Base-by-base conservation (phyloP, 2,329 filamentous ascomycete species). In the Elsinoe ampelina region DNA sequence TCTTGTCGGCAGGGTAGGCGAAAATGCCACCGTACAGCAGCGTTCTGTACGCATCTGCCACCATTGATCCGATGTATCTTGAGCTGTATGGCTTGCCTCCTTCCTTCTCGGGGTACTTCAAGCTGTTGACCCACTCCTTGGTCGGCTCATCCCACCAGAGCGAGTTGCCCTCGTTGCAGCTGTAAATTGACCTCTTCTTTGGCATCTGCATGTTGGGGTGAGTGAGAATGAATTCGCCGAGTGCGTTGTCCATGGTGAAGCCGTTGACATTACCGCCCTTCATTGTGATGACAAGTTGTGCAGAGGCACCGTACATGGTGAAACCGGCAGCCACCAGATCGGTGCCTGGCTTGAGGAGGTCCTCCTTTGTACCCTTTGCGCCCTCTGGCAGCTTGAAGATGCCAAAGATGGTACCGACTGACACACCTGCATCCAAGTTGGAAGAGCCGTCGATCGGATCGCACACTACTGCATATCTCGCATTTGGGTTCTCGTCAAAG, bases 301-400 rank as follows among this genome's bases (percentile, higher is more conserved):
- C 85, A 2, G 91, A 96, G 64, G 93, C 93, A 68, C 93, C 93
- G 75, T 98, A 98, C 93, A 98, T 98, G 73, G 93, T 98, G 80
- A 98, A 98, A n/a, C 93, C 93, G 19, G 89, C 85, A 35, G 93
- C 92, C 17, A 97, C 82, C 63, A 97, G 82, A 73, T 96, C 91
- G 1, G 87, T 92, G 57, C 93, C 93, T 1, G 93, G 87, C 72
- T 84, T 85, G 59, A 97, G 81, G 60, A 98, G 81, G 71, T 97
- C 91, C 67, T 95, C 89, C 65, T 87, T 85, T 59, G 80, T 85
- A 62, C 87, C 87, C 59, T 75, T 78, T 12, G 86, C 84, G 62
- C 80, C 84, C 12, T 95, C 89, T 58, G 85, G 81, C 19, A 97
- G 83, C 77, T 91, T 90, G 80, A 93, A 93, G 66, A 98, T 83